phyloP scores from a whole-genome alignment of 108 stramenopile genomes.

The Conticribra guillardii region DNA sequence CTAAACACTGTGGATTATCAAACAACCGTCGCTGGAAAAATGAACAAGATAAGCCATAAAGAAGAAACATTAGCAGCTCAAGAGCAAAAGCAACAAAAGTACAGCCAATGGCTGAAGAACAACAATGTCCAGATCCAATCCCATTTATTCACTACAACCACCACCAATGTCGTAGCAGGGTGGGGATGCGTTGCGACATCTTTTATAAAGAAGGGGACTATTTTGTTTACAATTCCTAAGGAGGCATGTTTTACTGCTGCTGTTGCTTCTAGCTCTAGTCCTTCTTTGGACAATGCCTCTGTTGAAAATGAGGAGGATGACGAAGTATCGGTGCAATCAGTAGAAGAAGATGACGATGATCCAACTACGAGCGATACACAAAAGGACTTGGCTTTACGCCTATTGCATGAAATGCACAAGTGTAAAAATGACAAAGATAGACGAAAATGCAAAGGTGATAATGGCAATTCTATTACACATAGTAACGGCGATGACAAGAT shows the following conservation, averaged over 20 bases:
- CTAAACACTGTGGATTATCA: no score
- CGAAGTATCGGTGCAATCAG: no score
- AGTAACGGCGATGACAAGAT: no score
- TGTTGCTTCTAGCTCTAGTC: neutral
- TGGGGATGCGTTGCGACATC: slow-evolving; percentile 39
- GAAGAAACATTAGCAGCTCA: no score
- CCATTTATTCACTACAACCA: slow-evolving; percentile 23
- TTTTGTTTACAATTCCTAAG: slow-evolving; percentile 28
- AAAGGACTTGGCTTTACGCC: slow-evolving; percentile 20
- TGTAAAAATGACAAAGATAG: neutral
- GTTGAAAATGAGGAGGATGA: slow-evolving; percentile 5
- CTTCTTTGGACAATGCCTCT: neutral
- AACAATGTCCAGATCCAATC: slow-evolving; percentile 21
- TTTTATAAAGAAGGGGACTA: slow-evolving; percentile 16
- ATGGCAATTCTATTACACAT: no score
- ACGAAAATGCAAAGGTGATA: no score
- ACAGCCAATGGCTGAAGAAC: slow-evolving; percentile 22
- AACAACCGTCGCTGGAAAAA: no score
- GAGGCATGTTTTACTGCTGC: slow-evolving; percentile 24
- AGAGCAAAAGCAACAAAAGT: slow-evolving; percentile 23
- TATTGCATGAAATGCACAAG: neutral
- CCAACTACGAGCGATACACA: slow-evolving; percentile 26
- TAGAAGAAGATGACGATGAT: slow-evolving; percentile 4
- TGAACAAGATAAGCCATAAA: no score
- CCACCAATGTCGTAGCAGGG: slow-evolving; percentile 24